Evolutionary conservation across 352 stramenopile species (phyloP).

Genomic region (Globisporangium yorkense): DNA sequence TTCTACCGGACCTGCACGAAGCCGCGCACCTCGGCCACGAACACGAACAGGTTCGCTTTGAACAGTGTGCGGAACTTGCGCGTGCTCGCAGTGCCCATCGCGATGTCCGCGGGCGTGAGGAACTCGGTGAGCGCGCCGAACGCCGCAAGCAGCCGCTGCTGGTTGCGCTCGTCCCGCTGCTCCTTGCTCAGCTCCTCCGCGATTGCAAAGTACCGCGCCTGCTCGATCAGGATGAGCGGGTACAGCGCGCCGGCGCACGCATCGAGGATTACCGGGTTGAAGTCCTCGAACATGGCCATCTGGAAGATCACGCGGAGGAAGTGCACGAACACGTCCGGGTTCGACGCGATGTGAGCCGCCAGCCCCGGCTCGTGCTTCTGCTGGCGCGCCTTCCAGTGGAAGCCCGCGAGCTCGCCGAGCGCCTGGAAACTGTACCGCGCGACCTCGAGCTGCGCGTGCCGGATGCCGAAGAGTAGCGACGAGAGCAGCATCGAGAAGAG

Average conservation of each 20-base stretch:
- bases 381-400: conserved; percentile 55
- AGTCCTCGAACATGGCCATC: conserved; percentile 80
- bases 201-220: conserved; percentile 60
- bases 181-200: conserved; percentile 60
- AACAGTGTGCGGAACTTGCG: conserved; percentile 70
- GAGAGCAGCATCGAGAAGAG: conserved; percentile 76
- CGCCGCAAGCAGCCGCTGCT: conserved; percentile 50
- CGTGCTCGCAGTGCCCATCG: conserved; percentile 51
- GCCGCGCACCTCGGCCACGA: conserved; percentile 73
- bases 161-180: conserved; percentile 31
- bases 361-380: conserved; percentile 46
- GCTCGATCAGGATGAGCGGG: conserved; percentile 76
- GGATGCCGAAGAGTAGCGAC: conserved; percentile 70
- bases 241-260: conserved; percentile 63
- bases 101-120: conserved; percentile 50
- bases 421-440: conserved; percentile 80
- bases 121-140: conserved; percentile 69
- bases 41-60: conserved; percentile 79
- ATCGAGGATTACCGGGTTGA: conserved; percentile 68
- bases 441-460: conserved; percentile 69
- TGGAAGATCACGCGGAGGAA: conserved; percentile 76
- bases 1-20: conserved; percentile 79
- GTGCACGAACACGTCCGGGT: conserved; percentile 60
- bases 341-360: conserved; percentile 30
- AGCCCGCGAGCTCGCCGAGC: conserved; percentile 65